Base-by-base conservation (phyloP, 306 rosid genomes). In the Vigna mungo region DNA sequence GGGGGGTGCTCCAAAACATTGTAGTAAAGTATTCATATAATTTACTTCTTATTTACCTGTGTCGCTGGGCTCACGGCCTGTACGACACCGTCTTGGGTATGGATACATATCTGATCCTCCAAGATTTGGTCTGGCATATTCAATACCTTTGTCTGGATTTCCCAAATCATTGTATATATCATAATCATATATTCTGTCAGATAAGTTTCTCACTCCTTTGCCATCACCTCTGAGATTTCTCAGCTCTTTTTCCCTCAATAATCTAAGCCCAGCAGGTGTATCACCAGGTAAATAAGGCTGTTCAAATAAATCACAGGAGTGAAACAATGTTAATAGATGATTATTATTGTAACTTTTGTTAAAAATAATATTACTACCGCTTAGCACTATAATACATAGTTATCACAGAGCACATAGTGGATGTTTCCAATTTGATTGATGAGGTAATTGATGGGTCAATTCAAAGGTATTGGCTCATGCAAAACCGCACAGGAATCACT, bases 51-150 rank as follows among this genome's bases (percentile, higher is more conserved):
- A 30, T 30, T 61, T 78, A 93, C 98, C 96, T 0, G 97, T 90
- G 10, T 86, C 91, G 0, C 75, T n/a, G 7, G 97, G 96, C 36
- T 2, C 72, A 15, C 99, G 96, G 17, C 99, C 99, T 4, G 99
- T 95, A 25, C 99, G 99, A 81, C 97, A 92, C 69, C 99, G 82
- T 87, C 97, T 88, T 8, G 99, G 97, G 80, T 87, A 95, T 4
- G 97, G 97, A 64, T 88, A 66, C 41, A 58, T 79, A 36, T 80
- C 46, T 6, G 88, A 78, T 21, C 88, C 98, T 4, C 98, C 99
- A 52, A 95, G 91, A 0, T 39, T 71, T 37, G 96, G 99, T 37
- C 99, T 89, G 6, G 86, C 80, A 59, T 87, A 64, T 5, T 92
- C 96, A 81, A 65, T 15, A 41, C 91, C 92, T 80, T 61, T 89